Percentiles rank a stretch among this genome's conserved stretches.
Conservation (phyloP, 1,284 basidiomycete genomes). For the Boletellus deceptivus region DNA sequence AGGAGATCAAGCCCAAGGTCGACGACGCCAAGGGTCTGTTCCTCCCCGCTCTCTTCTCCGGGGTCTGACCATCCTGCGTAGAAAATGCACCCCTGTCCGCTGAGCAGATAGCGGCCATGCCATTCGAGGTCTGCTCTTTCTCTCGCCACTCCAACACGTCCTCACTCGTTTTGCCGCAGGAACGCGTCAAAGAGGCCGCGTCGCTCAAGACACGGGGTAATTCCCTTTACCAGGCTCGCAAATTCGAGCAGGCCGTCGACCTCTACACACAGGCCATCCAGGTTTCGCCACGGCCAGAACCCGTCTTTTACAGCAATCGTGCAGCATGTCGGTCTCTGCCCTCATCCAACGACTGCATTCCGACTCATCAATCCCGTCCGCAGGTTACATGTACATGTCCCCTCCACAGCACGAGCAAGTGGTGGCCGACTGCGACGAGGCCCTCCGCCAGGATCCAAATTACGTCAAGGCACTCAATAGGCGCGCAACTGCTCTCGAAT, state of each 20-base stretch:
- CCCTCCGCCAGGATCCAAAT: conserved; percentile 79
- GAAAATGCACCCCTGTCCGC: conserved; percentile 44
- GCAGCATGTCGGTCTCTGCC: conserved; percentile 75
- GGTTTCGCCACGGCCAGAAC: conserved; percentile 80
- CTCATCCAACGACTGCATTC: neutral
- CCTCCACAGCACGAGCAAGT: conserved; percentile 84
- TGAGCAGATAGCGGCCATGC: conserved; percentile 57
- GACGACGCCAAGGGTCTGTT: conserved; percentile 40
- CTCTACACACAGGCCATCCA: conserved; percentile 93
- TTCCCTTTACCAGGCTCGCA: conserved; percentile 78
- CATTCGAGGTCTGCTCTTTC: conserved; percentile 46
- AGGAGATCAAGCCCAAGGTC: conserved; percentile 56
- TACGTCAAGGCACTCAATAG: conserved; percentile 98
- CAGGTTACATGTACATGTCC: conserved; percentile 89
- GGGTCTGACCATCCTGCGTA: conserved; percentile 11
- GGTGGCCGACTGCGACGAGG: conserved; percentile 89
- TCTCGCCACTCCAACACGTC: neutral
- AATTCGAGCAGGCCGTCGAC: conserved; percentile 76
- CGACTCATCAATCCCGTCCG: conserved; percentile 7
- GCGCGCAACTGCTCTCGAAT: conserved; percentile 84
- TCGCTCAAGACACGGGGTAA: conserved; percentile 90
- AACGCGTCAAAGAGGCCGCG: conserved; percentile 74
- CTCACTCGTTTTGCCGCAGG: conserved; percentile 42
- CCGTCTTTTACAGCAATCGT: conserved; percentile 96
- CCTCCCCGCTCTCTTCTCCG: neutral